Evolutionary conservation across 148 eudicot genomes (phyloP), one percentile per base, ranked within the genome.

Genomic region (Chenopodium quinoa): DNA sequence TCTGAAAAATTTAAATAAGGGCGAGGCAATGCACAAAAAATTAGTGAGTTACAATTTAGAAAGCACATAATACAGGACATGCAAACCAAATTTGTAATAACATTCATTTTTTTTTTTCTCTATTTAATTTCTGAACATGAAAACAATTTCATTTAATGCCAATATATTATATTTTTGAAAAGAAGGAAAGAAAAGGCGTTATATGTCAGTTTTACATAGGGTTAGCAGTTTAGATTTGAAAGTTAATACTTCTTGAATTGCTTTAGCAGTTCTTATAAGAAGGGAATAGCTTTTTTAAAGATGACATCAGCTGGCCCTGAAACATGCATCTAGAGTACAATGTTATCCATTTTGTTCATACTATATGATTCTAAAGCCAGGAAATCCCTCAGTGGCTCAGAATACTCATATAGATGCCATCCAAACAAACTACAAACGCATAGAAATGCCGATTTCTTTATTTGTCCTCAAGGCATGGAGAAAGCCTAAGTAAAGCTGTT

Each of bases 1-100:
- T 81, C 92, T 89, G 92, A 84, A 54, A 84, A 74, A 75, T 34
- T 65, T 22, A 50, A 76, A 82, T 37, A 68, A 72, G 17, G 7
- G 69, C 27, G 37, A 74, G 22, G 50, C 32, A 56, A 9, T 23
- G 31, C 27, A 64, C 69, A 25, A 62, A 64, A 46, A 19, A 71
- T 50, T 58, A 52, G 66, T 10, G 20, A 54, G 40, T 23, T 46
- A 79, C 44, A 40, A 34, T 40, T 7, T 16, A 75, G 50, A 37
- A 66, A 73, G 10, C 31, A 54, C 60, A 40, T 48, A 20, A 56
- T 19, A 40, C 23, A 40, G 10, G 56, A 48, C 48, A 78, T 46
- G 17, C 20, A 66, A 50, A 32, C 74, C 32, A 37, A 78, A 65
- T 2, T 3, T 17, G 13, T 48, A 40, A 40, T 48, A 48, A 48